These are phyloP conservation scores for Saturnispora quitensis DNA, from an alignment of 805 yeast species.

Conservation along the genomic window DNA sequence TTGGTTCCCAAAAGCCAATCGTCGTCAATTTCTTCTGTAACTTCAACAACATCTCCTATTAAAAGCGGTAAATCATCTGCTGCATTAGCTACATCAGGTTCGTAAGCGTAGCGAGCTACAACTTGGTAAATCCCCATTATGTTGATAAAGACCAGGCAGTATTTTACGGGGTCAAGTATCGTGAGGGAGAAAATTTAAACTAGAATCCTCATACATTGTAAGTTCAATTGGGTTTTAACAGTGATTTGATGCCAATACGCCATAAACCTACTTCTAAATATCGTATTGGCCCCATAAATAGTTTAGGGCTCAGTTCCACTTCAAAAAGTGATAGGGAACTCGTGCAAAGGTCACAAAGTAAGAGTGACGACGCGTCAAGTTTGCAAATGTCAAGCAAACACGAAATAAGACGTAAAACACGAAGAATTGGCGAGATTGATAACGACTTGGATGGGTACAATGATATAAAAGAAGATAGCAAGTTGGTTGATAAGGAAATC, in stretches of 20 bases:
- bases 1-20: constrained; percentile 84
- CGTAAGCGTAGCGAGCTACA: constrained; percentile 24
- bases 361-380: constrained; percentile 4
- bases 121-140: constrained; percentile 17
- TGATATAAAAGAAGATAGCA: background rate
- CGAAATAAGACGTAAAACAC: background rate
- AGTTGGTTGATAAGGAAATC: background rate
- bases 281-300: constrained; percentile 1
- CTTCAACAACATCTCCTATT: constrained; percentile 62
- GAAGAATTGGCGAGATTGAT: constrained; percentile 2
- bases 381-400: background rate
- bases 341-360: background rate
- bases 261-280: constrained; percentile 1
- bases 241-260: background rate
- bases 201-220: background rate
- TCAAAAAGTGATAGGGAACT: background rate
- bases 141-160: constrained; percentile 13
- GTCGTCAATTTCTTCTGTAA: constrained; percentile 74
- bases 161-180: background rate
- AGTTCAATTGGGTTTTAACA: background rate
- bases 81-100: constrained; percentile 40
- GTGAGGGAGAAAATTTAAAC: background rate
- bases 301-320: background rate
- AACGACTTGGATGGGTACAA: background rate
- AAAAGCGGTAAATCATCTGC: constrained; percentile 76